A percentile compares a stretch with the other conserved stretches of the same genome.
Conservation (phyloP, 768 basidiomycete species). For the Russula brevipes region DNA sequence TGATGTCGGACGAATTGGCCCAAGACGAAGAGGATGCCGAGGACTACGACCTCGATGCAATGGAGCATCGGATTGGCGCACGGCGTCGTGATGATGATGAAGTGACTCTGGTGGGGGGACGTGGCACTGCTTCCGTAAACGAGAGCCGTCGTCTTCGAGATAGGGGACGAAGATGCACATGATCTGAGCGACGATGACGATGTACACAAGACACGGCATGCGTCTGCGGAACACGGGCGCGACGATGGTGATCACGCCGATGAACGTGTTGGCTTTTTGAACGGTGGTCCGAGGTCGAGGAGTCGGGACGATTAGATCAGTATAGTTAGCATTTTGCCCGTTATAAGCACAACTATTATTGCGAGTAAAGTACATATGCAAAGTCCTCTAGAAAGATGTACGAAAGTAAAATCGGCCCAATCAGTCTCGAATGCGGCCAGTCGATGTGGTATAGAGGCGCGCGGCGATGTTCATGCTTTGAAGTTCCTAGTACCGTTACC, state of each 20-base stretch:
- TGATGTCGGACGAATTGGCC: constrained; percentile 95
- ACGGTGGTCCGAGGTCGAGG: constrained; percentile 24
- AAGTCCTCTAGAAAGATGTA: constrained; percentile 16
- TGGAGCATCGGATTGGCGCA: constrained; percentile 50
- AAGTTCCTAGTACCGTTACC: constrained; percentile 54
- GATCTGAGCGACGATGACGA: constrained; percentile 54
- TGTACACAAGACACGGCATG: constrained; percentile 41
- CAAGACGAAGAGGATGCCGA: constrained; percentile 93
- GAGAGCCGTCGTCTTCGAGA: constrained; percentile 87
- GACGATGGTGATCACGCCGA: constrained; percentile 43
- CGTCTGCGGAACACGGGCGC: constrained; percentile 48
- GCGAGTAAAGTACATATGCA: constrained; percentile 35
- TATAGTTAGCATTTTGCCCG: neutral
- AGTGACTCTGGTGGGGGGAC: constrained; percentile 64
- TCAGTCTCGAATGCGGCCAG: constrained; percentile 74
- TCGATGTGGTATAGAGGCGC: constrained; percentile 79
- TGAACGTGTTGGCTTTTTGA: constrained; percentile 67
- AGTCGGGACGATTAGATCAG: constrained; percentile 18
- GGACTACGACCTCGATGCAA: constrained; percentile 80
- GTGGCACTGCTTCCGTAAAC: constrained; percentile 44
- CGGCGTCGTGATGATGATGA: constrained; percentile 55
- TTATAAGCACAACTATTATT: constrained; percentile 18
- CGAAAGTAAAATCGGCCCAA: constrained; percentile 17
- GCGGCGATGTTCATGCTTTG: constrained; percentile 96
- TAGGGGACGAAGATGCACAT: constrained; percentile 73